phyloP scores from a whole-genome alignment of 2,329 filamentous ascomycete species.

The Bisporella sp. region DNA sequence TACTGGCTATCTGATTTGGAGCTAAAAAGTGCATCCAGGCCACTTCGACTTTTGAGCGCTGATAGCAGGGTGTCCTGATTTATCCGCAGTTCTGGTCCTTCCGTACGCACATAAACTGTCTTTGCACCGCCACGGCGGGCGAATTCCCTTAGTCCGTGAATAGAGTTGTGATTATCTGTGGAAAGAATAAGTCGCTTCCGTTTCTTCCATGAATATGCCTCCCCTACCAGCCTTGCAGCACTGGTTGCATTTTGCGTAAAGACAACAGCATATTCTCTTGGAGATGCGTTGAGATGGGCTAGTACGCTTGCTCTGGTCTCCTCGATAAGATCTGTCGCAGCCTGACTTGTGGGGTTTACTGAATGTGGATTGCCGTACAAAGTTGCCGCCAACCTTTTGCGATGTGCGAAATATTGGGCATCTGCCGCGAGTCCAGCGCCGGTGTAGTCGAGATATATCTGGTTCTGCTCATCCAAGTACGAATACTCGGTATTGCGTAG shows the following conservation, averaged over 20 bases:
- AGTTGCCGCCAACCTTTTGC: constrained; percentile 22
- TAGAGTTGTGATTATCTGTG: constrained; percentile 36
- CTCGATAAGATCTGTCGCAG: constrained; percentile 29
- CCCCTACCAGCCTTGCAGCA: constrained; percentile 32
- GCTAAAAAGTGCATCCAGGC: not conserved
- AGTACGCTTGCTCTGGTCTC: constrained; percentile 27
- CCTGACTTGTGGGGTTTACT: constrained; percentile 30
- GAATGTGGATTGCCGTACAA: constrained; percentile 36
- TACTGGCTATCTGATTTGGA: not conserved
- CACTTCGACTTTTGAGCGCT: constrained; percentile 16
- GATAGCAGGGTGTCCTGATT: constrained; percentile 19
- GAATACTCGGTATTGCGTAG: constrained; percentile 29
- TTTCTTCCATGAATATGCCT: constrained; percentile 30
- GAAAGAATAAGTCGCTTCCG: constrained; percentile 28
- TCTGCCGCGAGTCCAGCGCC: constrained; percentile 31
- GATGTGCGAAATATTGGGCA: constrained; percentile 28
- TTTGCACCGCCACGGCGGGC: constrained; percentile 21
- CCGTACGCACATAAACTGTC: constrained; percentile 27
- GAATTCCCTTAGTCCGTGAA: constrained; percentile 34
- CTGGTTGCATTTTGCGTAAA: constrained; percentile 35
- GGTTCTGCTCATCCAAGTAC: constrained; percentile 31
- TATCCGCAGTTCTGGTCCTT: constrained; percentile 24
- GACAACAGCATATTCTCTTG: constrained; percentile 33
- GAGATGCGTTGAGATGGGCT: constrained; percentile 28
- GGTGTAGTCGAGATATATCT: constrained; percentile 36